Conservation (phyloP, 768 basidiomycete species). For the Antrodiella citrinella region DNA sequence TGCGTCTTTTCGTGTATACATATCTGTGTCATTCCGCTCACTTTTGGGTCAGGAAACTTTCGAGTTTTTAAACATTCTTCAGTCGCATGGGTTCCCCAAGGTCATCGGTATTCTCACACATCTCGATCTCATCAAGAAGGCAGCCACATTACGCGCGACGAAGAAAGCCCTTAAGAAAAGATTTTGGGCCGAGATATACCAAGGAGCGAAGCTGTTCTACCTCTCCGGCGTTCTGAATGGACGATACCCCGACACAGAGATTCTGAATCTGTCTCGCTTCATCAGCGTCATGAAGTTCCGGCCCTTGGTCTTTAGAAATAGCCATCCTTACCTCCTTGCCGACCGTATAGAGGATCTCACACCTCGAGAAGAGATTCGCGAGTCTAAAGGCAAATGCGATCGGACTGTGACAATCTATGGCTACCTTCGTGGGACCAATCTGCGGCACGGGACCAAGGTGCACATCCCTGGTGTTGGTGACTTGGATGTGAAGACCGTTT, state of each 20-base stretch:
- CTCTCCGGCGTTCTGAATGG: conserved; percentile 95
- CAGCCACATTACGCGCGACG: conserved; percentile 73
- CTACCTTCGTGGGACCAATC: conserved; percentile 86
- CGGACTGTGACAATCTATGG: conserved; percentile 92
- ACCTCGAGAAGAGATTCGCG: conserved; percentile 71
- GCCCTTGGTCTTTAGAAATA: conserved; percentile 90
- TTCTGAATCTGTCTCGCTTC: conserved; percentile 92
- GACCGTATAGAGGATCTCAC: conserved; percentile 96
- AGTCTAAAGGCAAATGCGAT: conserved; percentile 81
- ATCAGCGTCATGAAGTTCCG: conserved; percentile 98
- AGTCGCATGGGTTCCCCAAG: conserved; percentile 97
- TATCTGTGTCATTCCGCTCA: not conserved
- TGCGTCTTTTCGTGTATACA: conserved; percentile 25
- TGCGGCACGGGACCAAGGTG: conserved; percentile 66
- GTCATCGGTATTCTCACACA: conserved; percentile 95
- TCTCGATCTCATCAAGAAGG: conserved; percentile 93
- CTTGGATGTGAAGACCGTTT: conserved; percentile 64
- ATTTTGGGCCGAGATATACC: conserved; percentile 99
- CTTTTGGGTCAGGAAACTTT: conserved; percentile 75
- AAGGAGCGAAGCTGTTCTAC: conserved; percentile 97
- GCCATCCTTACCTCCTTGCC: conserved; percentile 89
- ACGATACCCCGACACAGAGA: conserved; percentile 94
- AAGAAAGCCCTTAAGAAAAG: conserved; percentile 96
- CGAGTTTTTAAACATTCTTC: conserved; percentile 95
- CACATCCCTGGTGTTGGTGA: conserved; percentile 97